A percentile compares a stretch with the other conserved stretches of the same genome.
These are phyloP conservation scores for Phytophthora pini DNA, from an alignment of 352 stramenopile genomes.

Conservation along the genomic window DNA sequence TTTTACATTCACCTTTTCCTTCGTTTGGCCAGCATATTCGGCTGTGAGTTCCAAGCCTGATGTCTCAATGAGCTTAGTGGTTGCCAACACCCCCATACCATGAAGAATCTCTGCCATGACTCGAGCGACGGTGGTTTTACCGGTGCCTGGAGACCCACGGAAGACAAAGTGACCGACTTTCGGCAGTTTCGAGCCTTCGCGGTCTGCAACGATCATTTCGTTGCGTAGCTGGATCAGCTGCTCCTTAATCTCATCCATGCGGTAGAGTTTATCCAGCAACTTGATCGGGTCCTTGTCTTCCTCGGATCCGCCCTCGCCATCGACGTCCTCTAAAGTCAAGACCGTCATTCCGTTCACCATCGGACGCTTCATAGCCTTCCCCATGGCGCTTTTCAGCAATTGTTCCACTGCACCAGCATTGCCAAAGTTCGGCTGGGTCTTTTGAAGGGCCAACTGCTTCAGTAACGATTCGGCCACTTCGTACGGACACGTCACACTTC, in stretches of 20 bases:
- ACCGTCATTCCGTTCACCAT: constrained; percentile 48
- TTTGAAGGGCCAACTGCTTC: constrained; percentile 70
- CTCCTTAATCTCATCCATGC: constrained; percentile 66
- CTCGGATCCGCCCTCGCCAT: constrained; percentile 15
- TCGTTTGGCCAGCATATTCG: constrained; percentile 89
- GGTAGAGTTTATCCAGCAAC: constrained; percentile 58
- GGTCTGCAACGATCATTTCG: constrained; percentile 66
- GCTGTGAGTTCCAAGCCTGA: constrained; percentile 89
- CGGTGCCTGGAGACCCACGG: constrained; percentile 86
- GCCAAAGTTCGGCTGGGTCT: constrained; percentile 87
- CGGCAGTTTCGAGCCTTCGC: constrained; percentile 64
- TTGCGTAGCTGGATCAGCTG: constrained; percentile 63
- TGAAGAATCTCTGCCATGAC: constrained; percentile 94
- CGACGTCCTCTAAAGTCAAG: constrained; percentile 62
- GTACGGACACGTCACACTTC: constrained; percentile 56
- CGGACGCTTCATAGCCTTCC: constrained; percentile 58
- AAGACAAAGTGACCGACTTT: constrained; percentile 89
- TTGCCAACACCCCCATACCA: constrained; percentile 90
- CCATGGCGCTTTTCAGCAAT: constrained; percentile 80
- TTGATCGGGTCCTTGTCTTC: constrained; percentile 49
- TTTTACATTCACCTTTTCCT: constrained; percentile 89
- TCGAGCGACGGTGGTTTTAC: constrained; percentile 92
- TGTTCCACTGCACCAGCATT: constrained; percentile 91
- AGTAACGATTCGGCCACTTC: constrained; percentile 62
- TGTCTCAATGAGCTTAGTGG: constrained; percentile 92